phyloP scores from a whole-genome alignment of 2,329 filamentous ascomycete genomes.

The Fusarium proliferatum region DNA sequence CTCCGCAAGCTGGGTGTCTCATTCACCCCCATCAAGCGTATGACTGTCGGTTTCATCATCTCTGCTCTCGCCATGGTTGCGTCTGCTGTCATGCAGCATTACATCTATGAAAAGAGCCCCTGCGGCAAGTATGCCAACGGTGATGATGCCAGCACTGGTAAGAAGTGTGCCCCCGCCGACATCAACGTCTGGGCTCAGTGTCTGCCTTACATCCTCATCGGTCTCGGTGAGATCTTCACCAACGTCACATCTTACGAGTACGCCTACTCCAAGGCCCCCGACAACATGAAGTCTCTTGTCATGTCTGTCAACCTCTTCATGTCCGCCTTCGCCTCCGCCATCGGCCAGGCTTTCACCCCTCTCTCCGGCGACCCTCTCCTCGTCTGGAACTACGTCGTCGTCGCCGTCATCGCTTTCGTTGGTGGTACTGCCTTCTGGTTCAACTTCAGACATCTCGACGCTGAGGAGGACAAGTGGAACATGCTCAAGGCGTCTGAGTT shows the following conservation, averaged over 20 bases:
- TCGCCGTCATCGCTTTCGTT: constrained; percentile 70
- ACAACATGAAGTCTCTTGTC: constrained; percentile 84
- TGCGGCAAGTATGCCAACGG: constrained; percentile 68
- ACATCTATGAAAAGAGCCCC: constrained; percentile 71
- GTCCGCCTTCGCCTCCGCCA: constrained; percentile 74
- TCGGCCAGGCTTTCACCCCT: constrained; percentile 75
- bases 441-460: constrained; percentile 72
- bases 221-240: constrained; percentile 64
- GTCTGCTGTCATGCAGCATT: constrained; percentile 67
- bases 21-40: constrained; percentile 82
- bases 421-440: constrained; percentile 76
- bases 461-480: constrained; percentile 76
- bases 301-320: constrained; percentile 76
- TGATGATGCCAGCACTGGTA: not conserved
- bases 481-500: constrained; percentile 62
- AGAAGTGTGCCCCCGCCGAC: constrained; percentile 53
- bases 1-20: constrained; percentile 71
- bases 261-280: constrained; percentile 80
- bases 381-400: constrained; percentile 76
- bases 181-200: constrained; percentile 74
- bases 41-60: constrained; percentile 75
- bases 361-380: constrained; percentile 73
- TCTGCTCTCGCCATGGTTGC: constrained; percentile 71
- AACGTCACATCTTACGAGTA: constrained; percentile 75
- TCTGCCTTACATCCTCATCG: constrained; percentile 63